Conservation (phyloP, 2,329 filamentous ascomycete species). For the Cercospora berteroae region DNA sequence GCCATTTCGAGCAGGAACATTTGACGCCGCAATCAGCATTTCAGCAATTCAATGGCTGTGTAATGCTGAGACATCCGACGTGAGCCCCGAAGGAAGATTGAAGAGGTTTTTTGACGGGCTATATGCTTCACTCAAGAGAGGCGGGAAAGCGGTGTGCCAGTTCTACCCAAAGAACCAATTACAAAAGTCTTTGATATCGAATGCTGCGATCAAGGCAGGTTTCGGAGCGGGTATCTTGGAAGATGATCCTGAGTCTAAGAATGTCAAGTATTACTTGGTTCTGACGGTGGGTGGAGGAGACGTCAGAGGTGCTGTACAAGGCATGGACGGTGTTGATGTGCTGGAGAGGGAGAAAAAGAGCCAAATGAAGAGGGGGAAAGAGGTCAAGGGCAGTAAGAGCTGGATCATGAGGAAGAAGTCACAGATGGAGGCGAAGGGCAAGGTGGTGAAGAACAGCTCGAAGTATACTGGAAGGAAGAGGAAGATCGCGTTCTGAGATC, state of each 20-base stretch:
- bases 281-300: conserved; percentile 79
- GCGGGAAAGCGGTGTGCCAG: conserved; percentile 88
- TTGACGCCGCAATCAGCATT: conserved; percentile 94
- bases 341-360: conserved; percentile 63
- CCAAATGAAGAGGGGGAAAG: conserved; percentile 48
- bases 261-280: conserved; percentile 92
- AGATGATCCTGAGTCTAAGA: conserved; percentile 95
- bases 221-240: conserved; percentile 94
- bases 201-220: conserved; percentile 85
- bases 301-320: conserved; percentile 84
- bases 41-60: conserved; percentile 98
- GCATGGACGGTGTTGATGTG: conserved; percentile 80
- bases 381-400: conserved; percentile 73
- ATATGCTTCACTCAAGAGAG: conserved; percentile 78
- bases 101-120: conserved; percentile 88
- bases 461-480: conserved; percentile 94
- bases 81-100: conserved; percentile 73
- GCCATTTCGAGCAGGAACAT: conserved; percentile 85
- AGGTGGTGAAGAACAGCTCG: conserved; percentile 84
- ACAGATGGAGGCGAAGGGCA: conserved; percentile 92
- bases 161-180: conserved; percentile 97
- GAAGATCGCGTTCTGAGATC: conserved; percentile 67
- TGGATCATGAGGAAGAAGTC: conserved; percentile 87
- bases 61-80: conserved; percentile 87
- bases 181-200: conserved; percentile 88